A percentile compares a stretch with the other conserved stretches of the same genome.
phyloP scores from a whole-genome alignment of 148 eudicot genomes.

The Silene latifolia region DNA sequence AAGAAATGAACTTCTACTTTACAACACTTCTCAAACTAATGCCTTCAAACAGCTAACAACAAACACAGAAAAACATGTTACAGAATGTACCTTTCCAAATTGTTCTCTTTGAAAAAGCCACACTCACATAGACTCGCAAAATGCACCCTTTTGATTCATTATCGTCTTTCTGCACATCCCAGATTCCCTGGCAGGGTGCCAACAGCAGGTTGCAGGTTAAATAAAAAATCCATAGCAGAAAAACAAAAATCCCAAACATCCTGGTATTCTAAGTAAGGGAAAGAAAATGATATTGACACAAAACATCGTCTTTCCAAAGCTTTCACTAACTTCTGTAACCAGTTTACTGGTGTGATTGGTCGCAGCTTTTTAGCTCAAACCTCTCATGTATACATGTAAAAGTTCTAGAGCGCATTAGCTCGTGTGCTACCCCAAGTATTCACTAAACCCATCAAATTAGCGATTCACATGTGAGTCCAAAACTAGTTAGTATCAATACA shows the following conservation, averaged over 20 bases:
- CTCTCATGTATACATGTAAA: not conserved
- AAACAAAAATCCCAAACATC: not conserved
- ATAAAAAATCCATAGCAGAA: not conserved
- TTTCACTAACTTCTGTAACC: not conserved
- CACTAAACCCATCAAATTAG: not conserved
- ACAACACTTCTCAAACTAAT: constrained; percentile 4
- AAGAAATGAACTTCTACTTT: not conserved
- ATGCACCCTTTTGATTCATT: constrained; percentile 46
- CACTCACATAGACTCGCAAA: constrained; percentile 60
- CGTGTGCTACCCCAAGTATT: not conserved
- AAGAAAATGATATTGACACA: not conserved
- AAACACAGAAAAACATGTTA: constrained; percentile 10
- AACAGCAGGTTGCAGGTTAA: constrained; percentile 12
- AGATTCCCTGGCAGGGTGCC: constrained; percentile 51
- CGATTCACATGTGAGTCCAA: not conserved
- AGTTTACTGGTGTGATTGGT: not conserved
- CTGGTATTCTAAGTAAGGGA: not conserved
- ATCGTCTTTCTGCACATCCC: constrained; percentile 67
- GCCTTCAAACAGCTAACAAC: not conserved
- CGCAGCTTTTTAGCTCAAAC: not conserved
- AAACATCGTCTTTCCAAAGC: not conserved
- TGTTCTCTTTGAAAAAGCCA: constrained; percentile 78
- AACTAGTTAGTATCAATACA: not conserved
- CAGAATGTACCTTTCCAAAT: constrained; percentile 63
- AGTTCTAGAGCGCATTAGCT: not conserved